Percentiles rank a stretch among this genome's conserved stretches.
Evolutionary conservation across 768 basidiomycete genomes (phyloP).

Genomic region (Antrodiella citrinella): DNA sequence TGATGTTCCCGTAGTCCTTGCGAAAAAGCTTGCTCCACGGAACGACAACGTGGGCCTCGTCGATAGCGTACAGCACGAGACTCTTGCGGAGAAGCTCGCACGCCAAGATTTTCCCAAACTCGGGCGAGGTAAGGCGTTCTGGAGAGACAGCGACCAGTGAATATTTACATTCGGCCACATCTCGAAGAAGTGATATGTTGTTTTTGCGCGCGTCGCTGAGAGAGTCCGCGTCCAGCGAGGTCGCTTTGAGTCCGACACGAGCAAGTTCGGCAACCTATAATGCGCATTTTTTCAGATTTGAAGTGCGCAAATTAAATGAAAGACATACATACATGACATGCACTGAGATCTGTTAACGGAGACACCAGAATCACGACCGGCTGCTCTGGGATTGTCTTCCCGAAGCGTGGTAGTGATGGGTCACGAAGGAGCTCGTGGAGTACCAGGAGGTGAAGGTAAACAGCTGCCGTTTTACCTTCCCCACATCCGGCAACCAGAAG

Average conservation of each 20-base stretch:
- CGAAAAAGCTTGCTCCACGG: background rate
- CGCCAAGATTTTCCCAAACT: background rate
- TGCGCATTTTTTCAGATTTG: background rate
- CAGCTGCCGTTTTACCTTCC: background rate
- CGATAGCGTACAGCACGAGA: background rate
- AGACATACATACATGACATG: background rate
- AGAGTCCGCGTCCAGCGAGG: background rate
- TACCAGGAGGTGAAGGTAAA: background rate
- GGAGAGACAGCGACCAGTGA: background rate
- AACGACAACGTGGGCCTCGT: background rate
- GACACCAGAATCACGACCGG: background rate
- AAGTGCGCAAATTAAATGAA: no score
- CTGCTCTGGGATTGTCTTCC: background rate
- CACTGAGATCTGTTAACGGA: background rate
- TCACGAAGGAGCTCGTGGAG: background rate
- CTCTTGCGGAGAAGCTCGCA: background rate
- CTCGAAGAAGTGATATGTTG: background rate
- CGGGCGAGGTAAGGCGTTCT: background rate
- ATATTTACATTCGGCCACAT: background rate
- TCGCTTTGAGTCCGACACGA: background rate
- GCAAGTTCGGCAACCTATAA: conserved; percentile 4
- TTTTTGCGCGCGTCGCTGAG: background rate
- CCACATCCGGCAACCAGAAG: background rate
- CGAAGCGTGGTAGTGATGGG: background rate
- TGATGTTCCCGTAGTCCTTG: background rate